A percentile compares a stretch with the other conserved stretches of the same genome.
Evolutionary conservation across 2,329 filamentous ascomycete species (phyloP).

Genomic region (Keithomyces neogunnii): DNA sequence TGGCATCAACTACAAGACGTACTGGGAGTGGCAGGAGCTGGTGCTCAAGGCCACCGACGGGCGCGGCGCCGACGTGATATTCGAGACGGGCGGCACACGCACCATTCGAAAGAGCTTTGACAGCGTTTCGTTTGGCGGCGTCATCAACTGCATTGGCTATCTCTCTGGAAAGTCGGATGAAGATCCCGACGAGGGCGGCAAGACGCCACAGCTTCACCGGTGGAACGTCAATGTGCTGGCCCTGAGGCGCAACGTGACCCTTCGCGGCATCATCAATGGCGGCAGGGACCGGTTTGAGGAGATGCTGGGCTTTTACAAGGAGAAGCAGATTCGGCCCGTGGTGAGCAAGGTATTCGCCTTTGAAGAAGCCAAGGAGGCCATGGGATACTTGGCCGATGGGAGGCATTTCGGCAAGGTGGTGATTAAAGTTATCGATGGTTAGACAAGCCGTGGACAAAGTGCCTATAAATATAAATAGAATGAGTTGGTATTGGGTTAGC

Average conservation of each 20-base stretch:
- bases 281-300: constrained; percentile 45
- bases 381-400: constrained; percentile 42
- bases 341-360: constrained; percentile 39
- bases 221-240: constrained; percentile 52
- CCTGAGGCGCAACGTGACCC: constrained; percentile 35
- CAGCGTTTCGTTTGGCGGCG: constrained; percentile 44
- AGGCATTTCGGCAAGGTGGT: constrained; percentile 52
- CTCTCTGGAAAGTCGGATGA: constrained; percentile 46
- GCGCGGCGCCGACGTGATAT: constrained; percentile 43
- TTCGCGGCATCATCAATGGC: constrained; percentile 53
- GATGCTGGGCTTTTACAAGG: constrained; percentile 39
- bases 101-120: constrained; percentile 45
- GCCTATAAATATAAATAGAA: no score
- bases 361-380: constrained; percentile 37
- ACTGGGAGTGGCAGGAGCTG: constrained; percentile 40
- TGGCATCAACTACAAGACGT: constrained; percentile 45
- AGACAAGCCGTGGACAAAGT: not conserved
- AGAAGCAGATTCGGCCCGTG: constrained; percentile 36
- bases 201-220: constrained; percentile 27
- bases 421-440: constrained; percentile 26
- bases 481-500: no score
- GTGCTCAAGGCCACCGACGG: constrained; percentile 37
- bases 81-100: constrained; percentile 45
- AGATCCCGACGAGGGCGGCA: constrained; percentile 18
- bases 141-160: constrained; percentile 44